Conservation (phyloP, 768 basidiomycete species). For the Pholiota microspora region DNA sequence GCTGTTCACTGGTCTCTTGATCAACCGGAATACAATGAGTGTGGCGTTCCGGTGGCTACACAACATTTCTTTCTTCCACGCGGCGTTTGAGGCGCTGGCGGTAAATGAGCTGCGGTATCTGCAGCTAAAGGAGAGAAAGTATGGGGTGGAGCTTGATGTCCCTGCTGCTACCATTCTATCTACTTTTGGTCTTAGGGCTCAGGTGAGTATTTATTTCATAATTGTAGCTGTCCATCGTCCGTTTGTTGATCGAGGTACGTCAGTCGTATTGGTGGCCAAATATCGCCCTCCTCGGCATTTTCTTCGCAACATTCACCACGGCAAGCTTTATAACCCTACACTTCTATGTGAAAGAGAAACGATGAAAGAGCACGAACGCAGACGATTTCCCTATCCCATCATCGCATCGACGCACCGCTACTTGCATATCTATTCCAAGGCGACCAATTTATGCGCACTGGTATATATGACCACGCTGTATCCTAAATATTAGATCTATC, state of each 20-base stretch:
- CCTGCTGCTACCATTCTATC: slow-evolving; percentile 95
- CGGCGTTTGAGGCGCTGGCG: slow-evolving; percentile 95
- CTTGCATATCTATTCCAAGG: not conserved
- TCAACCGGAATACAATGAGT: slow-evolving; percentile 87
- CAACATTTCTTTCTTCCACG: slow-evolving; percentile 96
- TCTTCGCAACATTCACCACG: slow-evolving; percentile 78
- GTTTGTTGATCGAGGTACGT: not conserved
- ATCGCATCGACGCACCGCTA: not conserved
- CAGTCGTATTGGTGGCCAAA: slow-evolving; percentile 99
- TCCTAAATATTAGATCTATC: not conserved
- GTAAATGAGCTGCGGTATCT: slow-evolving; percentile 96
- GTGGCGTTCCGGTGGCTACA: slow-evolving; percentile 80
- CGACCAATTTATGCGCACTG: not conserved
- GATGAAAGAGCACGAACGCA: not conserved
- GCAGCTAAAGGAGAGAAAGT: slow-evolving; percentile 91
- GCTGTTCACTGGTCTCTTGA: slow-evolving; percentile 91
- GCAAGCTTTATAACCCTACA: slow-evolving; percentile 80
- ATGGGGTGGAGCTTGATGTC: slow-evolving; percentile 94
- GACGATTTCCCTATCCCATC: not conserved
- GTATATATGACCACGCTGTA: not conserved
- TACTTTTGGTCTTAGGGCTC: slow-evolving; percentile 88
- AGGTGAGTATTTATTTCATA: slow-evolving; percentile 44
- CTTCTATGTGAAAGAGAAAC: slow-evolving; percentile 83
- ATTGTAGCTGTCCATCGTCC: not conserved
- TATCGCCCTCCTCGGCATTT: slow-evolving; percentile 78